Evolutionary conservation across 352 stramenopile genomes (phyloP).

Genomic region (Pythium volutum): DNA sequence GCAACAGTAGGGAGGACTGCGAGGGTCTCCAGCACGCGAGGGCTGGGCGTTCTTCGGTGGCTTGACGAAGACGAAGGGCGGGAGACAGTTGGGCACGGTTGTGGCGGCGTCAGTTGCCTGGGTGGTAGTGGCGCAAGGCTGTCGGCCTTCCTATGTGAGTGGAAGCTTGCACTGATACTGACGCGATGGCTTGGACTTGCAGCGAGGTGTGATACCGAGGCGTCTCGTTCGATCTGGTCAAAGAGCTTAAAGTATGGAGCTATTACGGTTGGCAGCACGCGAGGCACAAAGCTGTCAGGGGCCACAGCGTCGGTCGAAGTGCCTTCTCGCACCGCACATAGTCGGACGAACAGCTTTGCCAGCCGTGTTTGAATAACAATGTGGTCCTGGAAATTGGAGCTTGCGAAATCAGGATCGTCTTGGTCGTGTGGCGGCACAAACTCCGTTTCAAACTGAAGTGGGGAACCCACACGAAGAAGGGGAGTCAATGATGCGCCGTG

Average conservation of each 20-base stretch:
- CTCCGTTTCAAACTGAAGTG: constrained; percentile 30
- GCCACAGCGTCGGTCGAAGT: not conserved
- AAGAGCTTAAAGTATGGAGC: constrained; percentile 56
- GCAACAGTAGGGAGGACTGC: not conserved
- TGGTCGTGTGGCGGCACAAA: constrained; percentile 34
- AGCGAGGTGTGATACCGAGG: not conserved
- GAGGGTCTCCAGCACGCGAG: constrained; percentile 20
- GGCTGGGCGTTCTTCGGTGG: constrained; percentile 16
- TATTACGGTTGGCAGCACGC: constrained; percentile 34
- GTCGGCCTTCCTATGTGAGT: constrained; percentile 25
- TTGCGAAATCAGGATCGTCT: constrained; percentile 45
- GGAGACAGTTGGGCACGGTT: not conserved
- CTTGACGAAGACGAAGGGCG: constrained; percentile 5
- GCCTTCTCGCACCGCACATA: constrained; percentile 28
- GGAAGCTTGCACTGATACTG: constrained; percentile 35
- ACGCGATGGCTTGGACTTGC: not conserved
- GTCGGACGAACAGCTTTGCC: constrained; percentile 37
- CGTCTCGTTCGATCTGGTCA: constrained; percentile 38
- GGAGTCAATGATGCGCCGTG: constrained; percentile 20
- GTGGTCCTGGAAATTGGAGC: constrained; percentile 69
- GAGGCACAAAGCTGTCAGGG: constrained; percentile 27
- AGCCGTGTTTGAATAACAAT: constrained; percentile 58
- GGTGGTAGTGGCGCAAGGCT: constrained; percentile 21
- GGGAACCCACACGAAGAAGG: constrained; percentile 22
- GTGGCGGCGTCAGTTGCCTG: constrained; percentile 7